Evolutionary conservation across 2,329 filamentous ascomycete species (phyloP).

Genomic region (Ceratocystis colombiana): DNA sequence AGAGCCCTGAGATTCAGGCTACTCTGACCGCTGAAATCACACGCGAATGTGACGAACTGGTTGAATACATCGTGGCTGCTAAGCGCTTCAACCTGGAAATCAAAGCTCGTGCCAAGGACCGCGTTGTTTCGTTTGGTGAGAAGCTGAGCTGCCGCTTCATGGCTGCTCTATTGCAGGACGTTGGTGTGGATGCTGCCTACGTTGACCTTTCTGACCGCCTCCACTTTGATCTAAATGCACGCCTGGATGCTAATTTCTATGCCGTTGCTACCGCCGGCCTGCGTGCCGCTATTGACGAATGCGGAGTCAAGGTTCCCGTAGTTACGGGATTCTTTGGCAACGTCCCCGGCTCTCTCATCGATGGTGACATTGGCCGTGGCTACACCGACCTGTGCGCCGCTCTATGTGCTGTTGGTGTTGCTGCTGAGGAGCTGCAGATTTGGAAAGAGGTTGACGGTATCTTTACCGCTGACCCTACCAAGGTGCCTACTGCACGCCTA

Average conservation of each 20-base stretch:
- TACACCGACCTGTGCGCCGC: conserved; percentile 96
- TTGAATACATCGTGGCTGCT: conserved; percentile 58
- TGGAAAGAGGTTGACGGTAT: conserved; percentile 99
- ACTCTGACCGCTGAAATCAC: conserved; percentile 57
- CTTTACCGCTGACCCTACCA: conserved; percentile 72
- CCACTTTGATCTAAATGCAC: conserved; percentile 51
- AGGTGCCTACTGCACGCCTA: conserved; percentile 88
- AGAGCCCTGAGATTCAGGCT: conserved; percentile 45
- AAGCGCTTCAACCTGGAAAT: conserved; percentile 63
- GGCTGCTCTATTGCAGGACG: conserved; percentile 70
- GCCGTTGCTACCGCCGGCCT: conserved; percentile 52
- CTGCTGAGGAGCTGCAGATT: conserved; percentile 81
- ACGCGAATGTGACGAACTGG: conserved; percentile 67
- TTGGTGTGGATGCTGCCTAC: conserved; percentile 76
- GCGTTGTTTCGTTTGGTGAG: conserved; percentile 90
- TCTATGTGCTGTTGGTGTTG: conserved; percentile 77
- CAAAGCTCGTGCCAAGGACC: conserved; percentile 68
- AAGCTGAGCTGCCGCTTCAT: conserved; percentile 91
- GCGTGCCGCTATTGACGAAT: conserved; percentile 53
- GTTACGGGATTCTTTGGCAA: conserved; percentile 92
- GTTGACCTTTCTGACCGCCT: conserved; percentile 80
- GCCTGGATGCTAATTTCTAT: conserved; percentile 61
- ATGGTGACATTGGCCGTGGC: conserved; percentile 79
- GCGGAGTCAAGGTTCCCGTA: conserved; percentile 60
- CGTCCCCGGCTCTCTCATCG: conserved; percentile 80